Evolutionary conservation across 2,329 filamentous ascomycete species (phyloP).

Genomic region (Pseudogymnoascus sp.): DNA sequence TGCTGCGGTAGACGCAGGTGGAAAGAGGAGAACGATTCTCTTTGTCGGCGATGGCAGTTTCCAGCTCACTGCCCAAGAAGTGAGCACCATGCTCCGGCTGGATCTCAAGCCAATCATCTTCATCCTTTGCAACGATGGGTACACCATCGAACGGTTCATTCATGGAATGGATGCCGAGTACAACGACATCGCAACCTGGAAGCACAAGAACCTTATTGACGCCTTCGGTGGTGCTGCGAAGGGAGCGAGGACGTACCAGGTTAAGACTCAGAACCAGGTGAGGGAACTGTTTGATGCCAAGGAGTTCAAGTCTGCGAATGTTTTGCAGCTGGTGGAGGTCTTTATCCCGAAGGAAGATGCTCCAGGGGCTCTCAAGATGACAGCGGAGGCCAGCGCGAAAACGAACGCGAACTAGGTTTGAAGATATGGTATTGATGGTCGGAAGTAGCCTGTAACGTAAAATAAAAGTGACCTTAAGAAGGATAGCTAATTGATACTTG

Average conservation of each 20-base stretch:
- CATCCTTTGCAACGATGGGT: slow-evolving; percentile 79
- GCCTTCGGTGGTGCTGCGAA: slow-evolving; percentile 56
- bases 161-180: slow-evolving; percentile 73
- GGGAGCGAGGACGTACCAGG: slow-evolving; percentile 52
- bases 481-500: background rate
- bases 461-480: background rate
- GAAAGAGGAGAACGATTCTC: slow-evolving; percentile 56
- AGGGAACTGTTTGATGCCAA: slow-evolving; percentile 54
- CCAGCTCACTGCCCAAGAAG: slow-evolving; percentile 75
- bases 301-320: slow-evolving; percentile 49
- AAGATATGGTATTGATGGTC: background rate
- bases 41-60: slow-evolving; percentile 87
- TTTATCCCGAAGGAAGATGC: slow-evolving; percentile 75
- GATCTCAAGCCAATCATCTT: slow-evolving; percentile 72
- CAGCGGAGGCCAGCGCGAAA: slow-evolving; percentile 61
- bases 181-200: slow-evolving; percentile 73
- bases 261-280: slow-evolving; percentile 62
- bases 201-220: slow-evolving; percentile 57
- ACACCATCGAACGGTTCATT: slow-evolving; percentile 82
- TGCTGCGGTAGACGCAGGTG: slow-evolving; percentile 56
- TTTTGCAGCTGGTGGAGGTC: slow-evolving; percentile 67
- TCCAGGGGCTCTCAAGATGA: slow-evolving; percentile 58
- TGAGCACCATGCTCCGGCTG: slow-evolving; percentile 74
- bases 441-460: background rate
- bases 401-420: slow-evolving; percentile 45